Percentiles rank a stretch among this genome's conserved stretches.
Evolutionary conservation across 2,329 filamentous ascomycete genomes (phyloP).

Genomic region (Graphium sp.): DNA sequence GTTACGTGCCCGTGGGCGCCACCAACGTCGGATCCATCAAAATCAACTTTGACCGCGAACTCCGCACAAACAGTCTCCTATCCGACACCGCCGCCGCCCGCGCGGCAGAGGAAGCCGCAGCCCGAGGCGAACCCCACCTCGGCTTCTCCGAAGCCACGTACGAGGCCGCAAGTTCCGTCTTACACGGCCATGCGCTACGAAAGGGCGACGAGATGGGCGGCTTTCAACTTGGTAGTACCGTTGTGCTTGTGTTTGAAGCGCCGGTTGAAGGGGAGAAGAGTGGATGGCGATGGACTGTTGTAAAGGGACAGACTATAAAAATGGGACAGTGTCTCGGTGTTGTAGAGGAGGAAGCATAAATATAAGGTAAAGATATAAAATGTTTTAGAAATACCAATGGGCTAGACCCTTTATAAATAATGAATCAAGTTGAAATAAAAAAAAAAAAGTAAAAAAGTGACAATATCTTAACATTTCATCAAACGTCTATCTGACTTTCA

Average conservation of each 20-base stretch:
- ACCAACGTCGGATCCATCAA: constrained; percentile 96
- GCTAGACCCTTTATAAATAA: too few species aligned
- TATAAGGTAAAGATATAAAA: background rate
- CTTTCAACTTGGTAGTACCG: constrained; percentile 86
- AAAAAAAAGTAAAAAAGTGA: background rate
- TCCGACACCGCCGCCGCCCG: constrained; percentile 85
- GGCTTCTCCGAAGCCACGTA: constrained; percentile 92
- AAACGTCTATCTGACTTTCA: too few species aligned
- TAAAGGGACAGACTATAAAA: constrained; percentile 76
- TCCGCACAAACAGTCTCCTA: constrained; percentile 80
- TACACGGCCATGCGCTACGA: constrained; percentile 69
- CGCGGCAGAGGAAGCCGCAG: constrained; percentile 63
- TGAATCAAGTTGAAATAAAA: background rate
- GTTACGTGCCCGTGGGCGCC: constrained; percentile 85
- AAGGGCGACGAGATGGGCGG: constrained; percentile 96
- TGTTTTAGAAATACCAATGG: too few species aligned
- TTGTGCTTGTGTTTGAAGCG: constrained; percentile 93
- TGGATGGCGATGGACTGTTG: constrained; percentile 74
- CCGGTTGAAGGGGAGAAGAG: constrained; percentile 36
- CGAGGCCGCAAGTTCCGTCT: constrained; percentile 53
- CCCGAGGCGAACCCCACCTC: constrained; percentile 65
- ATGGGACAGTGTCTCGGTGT: constrained; percentile 75
- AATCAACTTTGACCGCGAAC: constrained; percentile 89
- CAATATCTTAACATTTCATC: constrained; percentile 1
- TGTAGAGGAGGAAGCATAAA: constrained; percentile 35